Percentiles rank a stretch among this genome's conserved stretches.
Evolutionary conservation across 208 protist species (phyloP).

Genomic region (Crithidia fasciculata): DNA sequence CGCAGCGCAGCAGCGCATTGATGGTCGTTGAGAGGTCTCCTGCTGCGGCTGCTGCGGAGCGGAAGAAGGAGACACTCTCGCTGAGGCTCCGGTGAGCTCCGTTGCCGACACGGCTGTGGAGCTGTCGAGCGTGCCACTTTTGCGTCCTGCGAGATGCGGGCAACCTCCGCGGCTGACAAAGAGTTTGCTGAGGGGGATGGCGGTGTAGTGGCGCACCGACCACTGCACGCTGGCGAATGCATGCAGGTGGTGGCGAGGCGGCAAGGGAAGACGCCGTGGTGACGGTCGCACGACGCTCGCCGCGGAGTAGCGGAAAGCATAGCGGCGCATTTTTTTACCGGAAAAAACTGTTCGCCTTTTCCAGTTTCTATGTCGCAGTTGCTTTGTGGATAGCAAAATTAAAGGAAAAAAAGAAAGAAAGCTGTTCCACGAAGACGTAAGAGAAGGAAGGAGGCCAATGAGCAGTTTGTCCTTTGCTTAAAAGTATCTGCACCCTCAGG

Average conservation of each 20-base stretch:
- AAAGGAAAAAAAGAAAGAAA: too few relatives aligned
- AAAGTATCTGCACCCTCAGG: too few relatives aligned
- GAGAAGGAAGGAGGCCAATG: too few relatives aligned
- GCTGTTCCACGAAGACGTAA: too few relatives aligned
- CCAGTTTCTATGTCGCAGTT: too few relatives aligned
- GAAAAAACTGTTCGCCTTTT: too few relatives aligned
- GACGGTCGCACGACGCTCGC: neutral
- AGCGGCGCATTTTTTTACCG: too few relatives aligned
- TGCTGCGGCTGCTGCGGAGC: neutral
- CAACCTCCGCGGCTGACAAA: neutral
- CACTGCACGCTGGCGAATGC: neutral
- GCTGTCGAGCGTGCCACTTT: neutral
- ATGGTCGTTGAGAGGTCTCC: too few relatives aligned
- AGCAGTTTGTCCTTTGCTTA: too few relatives aligned
- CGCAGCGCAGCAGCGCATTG: neutral
- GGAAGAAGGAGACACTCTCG: neutral
- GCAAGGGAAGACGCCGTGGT: neutral
- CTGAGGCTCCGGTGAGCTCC: neutral
- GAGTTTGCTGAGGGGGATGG: constrained; percentile 19
- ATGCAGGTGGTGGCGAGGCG: neutral
- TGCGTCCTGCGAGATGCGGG: neutral
- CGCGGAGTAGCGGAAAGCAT: too few relatives aligned
- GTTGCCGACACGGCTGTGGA: neutral
- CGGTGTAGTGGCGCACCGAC: constrained; percentile 25
- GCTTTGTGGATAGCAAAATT: too few relatives aligned